phyloP scores from a whole-genome alignment of 257 asterid species.

The Primulina huaijiensis region DNA sequence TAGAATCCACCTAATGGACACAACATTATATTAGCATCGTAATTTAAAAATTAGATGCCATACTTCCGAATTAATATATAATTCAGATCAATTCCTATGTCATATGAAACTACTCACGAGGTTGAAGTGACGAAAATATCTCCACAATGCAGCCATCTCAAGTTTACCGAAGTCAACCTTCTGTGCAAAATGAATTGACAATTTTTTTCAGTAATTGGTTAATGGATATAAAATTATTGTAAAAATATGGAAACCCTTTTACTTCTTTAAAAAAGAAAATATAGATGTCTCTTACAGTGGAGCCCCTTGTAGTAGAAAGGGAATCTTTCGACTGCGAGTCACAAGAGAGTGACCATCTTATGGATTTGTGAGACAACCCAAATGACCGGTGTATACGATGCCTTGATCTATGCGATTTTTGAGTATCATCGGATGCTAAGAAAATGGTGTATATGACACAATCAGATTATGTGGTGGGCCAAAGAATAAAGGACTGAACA shows the following conservation, averaged over 20 bases:
- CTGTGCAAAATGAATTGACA: conserved; percentile 23
- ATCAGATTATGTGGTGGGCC: conserved; percentile 48
- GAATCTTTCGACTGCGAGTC: conserved; percentile 74
- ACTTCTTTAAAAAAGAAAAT: neutral
- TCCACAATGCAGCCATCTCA: conserved; percentile 83
- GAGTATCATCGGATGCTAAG: conserved; percentile 73
- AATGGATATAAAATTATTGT: neutral
- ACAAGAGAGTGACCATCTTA: conserved; percentile 58
- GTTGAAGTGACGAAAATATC: conserved; percentile 81
- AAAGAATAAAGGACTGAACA: conserved; percentile 35
- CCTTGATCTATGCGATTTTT: conserved; percentile 72
- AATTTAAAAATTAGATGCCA: neutral
- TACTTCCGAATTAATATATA: neutral
- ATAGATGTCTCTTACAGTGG: conserved; percentile 43
- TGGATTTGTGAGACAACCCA: conserved; percentile 49
- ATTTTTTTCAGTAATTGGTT: neutral
- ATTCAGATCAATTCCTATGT: neutral
- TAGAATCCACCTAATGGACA: conserved; percentile 54
- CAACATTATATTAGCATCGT: neutral
- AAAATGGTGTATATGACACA: conserved; percentile 25
- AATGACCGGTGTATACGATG: conserved; percentile 55
- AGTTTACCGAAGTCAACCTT: conserved; percentile 90
- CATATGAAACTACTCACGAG: conserved; percentile 50
- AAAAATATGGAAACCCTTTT: conserved; percentile 1
- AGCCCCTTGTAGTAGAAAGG: conserved; percentile 41